These are phyloP conservation scores for Coemansia sp. DNA, from an alignment of 192 early-diverging fungal species.

Conservation along the genomic window DNA sequence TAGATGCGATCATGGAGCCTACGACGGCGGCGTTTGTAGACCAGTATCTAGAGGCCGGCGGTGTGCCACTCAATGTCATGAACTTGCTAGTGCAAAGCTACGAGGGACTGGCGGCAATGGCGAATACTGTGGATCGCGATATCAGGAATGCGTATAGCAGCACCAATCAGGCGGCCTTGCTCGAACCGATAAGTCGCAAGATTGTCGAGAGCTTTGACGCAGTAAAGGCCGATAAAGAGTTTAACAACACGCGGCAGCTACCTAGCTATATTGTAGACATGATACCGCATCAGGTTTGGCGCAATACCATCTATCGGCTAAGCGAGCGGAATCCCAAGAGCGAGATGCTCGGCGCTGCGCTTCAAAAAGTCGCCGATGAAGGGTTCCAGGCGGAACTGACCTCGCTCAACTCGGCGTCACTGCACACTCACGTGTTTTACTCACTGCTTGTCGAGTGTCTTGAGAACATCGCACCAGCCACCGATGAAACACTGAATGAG, in stretches of 20 bases:
- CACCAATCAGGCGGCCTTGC: constrained; percentile 13
- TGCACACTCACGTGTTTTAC: constrained; percentile 68
- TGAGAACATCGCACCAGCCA: constrained; percentile 59
- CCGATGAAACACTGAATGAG: constrained; percentile 61
- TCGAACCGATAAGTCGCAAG: constrained; percentile 57
- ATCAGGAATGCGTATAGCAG: constrained; percentile 13
- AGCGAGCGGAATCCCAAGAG: constrained; percentile 66
- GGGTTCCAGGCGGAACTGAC: constrained; percentile 70
- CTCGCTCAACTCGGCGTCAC: constrained; percentile 65
- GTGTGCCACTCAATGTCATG: constrained; percentile 51
- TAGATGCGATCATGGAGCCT: constrained; percentile 57
- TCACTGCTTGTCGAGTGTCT: constrained; percentile 64
- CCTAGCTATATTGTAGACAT: constrained; percentile 62
- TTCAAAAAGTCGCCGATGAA: constrained; percentile 66
- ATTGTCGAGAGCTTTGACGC: constrained; percentile 67
- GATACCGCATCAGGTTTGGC: constrained; percentile 65
- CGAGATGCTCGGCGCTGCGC: constrained; percentile 62
- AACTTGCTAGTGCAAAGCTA: constrained; percentile 43
- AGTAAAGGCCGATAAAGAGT: constrained; percentile 57
- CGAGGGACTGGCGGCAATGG: constrained; percentile 49
- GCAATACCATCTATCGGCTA: constrained; percentile 67
- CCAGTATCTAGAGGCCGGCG: constrained; percentile 48
- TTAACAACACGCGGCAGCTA: constrained; percentile 51
- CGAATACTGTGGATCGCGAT: constrained; percentile 35
- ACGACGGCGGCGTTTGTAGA: constrained; percentile 34